Percentiles rank a stretch among this genome's conserved stretches.
These are phyloP conservation scores for Dendrobium huoshanense DNA, from an alignment of 106 monocot genomes.

Conservation along the genomic window DNA sequence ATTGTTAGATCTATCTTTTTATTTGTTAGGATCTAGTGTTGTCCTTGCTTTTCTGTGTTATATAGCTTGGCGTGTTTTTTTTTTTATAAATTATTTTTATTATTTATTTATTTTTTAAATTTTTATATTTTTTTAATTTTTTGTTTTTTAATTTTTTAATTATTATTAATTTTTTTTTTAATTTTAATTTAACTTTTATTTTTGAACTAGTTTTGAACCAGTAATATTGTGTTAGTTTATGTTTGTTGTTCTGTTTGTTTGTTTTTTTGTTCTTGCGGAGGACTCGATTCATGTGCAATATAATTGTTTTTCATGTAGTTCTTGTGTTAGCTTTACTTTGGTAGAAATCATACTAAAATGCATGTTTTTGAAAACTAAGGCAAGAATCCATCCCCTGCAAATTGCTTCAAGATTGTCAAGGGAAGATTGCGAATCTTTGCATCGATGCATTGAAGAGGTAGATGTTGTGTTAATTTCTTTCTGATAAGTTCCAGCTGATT, in stretches of 20 bases:
- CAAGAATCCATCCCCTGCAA: slow-evolving; percentile 87
- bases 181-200: no score
- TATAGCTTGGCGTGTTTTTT: neutral
- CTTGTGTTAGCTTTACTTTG: neutral
- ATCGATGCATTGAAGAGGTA: slow-evolving; percentile 75
- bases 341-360: neutral
- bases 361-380: slow-evolving; percentile 24
- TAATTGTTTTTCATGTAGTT: neutral
- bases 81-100: no score
- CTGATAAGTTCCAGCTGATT: neutral
- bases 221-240: neutral
- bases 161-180: no score
- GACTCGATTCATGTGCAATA: neutral
- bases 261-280: neutral
- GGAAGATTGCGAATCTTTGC: slow-evolving; percentile 63
- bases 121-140: no score
- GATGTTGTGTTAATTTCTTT: neutral
- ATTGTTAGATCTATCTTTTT: neutral
- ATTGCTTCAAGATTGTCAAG: slow-evolving; percentile 55
- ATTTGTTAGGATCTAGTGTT: neutral
- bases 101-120: no score
- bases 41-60: neutral
- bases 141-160: no score
- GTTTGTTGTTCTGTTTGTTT: neutral
- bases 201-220: neutral